A percentile compares a stretch with the other conserved stretches of the same genome.
Conservation (phyloP, 306 rosid species). For the Lagenaria siceraria region DNA sequence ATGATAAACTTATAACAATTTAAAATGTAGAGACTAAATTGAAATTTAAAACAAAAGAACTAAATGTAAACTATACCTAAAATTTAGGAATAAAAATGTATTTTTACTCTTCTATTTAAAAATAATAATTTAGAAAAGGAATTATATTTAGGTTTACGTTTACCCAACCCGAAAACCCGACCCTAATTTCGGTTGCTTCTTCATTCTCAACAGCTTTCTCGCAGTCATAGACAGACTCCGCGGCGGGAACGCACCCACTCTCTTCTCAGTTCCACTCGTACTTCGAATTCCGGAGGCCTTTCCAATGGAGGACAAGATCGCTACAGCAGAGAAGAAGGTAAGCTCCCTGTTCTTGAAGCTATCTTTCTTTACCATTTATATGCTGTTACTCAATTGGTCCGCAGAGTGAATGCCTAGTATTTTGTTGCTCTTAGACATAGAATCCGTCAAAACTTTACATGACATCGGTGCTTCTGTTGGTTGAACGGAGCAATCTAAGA, state of each 20-base stretch:
- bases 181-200: background rate
- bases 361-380: background rate
- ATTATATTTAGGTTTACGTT: no score
- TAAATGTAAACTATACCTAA: no score
- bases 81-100: no score
- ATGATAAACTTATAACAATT: no score
- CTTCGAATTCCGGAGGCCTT: background rate
- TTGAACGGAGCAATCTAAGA: background rate
- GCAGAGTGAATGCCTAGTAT: background rate
- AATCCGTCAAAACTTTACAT: background rate
- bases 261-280: background rate
- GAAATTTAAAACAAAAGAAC: no score
- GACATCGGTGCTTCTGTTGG: background rate
- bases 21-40: no score
- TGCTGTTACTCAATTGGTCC: background rate
- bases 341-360: background rate
- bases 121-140: no score
- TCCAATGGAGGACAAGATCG: conserved; percentile 40
- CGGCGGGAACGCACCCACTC: background rate
- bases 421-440: background rate
- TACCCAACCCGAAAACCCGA: background rate
- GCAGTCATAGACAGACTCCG: background rate
- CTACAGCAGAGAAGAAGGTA: conserved; percentile 52
- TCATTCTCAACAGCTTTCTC: background rate
- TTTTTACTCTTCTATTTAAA: no score